A percentile compares a stretch with the other conserved stretches of the same genome.
These are phyloP conservation scores for Trichoderma afroharzianum DNA, from an alignment of 2,329 filamentous ascomycete species.

Conservation along the genomic window DNA sequence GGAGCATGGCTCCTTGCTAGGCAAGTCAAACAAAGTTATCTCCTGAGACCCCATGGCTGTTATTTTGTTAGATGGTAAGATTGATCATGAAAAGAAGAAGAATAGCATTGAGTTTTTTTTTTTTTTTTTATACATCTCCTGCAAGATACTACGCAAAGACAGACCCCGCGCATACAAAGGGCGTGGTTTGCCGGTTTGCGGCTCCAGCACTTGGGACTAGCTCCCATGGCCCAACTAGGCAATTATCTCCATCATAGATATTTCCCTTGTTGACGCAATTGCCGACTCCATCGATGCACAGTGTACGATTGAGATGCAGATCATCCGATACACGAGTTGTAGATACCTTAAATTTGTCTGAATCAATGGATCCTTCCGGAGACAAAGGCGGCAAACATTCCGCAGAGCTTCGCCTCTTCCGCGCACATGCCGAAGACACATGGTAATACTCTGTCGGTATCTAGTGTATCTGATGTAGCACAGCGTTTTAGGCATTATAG, in stretches of 20 bases:
- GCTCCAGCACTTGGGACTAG: background rate
- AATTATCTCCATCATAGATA: background rate
- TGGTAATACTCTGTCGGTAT: background rate
- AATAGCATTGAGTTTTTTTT: background rate
- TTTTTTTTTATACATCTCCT: background rate
- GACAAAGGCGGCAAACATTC: background rate
- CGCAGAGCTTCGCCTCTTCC: background rate
- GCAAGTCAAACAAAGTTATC: constrained; percentile 60
- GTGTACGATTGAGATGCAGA: background rate
- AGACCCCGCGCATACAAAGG: background rate
- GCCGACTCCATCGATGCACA: background rate
- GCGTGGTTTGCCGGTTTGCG: background rate
- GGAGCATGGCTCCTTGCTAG: constrained; percentile 45
- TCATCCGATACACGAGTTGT: background rate
- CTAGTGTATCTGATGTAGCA: no score
- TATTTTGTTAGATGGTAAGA: background rate
- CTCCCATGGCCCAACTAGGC: background rate
- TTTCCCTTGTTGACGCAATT: background rate
- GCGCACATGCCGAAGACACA: background rate
- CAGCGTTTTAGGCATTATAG: background rate
- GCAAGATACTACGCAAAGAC: background rate
- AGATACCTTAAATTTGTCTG: background rate
- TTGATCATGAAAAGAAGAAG: background rate
- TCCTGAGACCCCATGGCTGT: constrained; percentile 31
- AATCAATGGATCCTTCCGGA: background rate